Percentiles rank a stretch among this genome's conserved stretches.
These are phyloP conservation scores for Yamagishiella unicocca DNA, from an alignment of 139 green algal species.

Conservation along the genomic window DNA sequence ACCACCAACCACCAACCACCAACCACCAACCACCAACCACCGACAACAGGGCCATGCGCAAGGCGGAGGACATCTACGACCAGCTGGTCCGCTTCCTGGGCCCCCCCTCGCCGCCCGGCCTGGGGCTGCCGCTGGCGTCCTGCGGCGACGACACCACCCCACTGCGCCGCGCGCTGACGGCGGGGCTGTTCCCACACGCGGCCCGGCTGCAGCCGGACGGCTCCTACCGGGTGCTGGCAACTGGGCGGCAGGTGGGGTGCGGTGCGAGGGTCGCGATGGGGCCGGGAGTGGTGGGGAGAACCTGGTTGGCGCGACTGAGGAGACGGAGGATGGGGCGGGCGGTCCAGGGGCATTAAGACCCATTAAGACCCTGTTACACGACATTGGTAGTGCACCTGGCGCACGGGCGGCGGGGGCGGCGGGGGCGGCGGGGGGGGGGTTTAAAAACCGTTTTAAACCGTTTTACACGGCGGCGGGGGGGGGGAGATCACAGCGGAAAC, in stretches of 20 bases:
- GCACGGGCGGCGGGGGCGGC: too few relatives aligned
- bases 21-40: background rate
- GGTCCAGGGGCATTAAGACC: too few relatives aligned
- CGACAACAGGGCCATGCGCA: conserved; percentile 72
- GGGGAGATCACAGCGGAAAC: too few relatives aligned
- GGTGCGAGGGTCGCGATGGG: background rate
- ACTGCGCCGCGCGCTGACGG: conserved; percentile 71
- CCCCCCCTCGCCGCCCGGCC: conserved; percentile 33
- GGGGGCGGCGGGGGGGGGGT: too few relatives aligned
- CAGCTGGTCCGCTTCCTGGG: conserved; percentile 77
- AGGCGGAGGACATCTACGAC: conserved; percentile 79
- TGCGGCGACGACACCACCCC: conserved; percentile 70
- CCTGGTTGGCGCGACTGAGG: too few relatives aligned
- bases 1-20: too few relatives aligned
- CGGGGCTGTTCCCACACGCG: conserved; percentile 87
- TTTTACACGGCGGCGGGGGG: too few relatives aligned
- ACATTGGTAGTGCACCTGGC: too few relatives aligned
- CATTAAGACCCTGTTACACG: too few relatives aligned
- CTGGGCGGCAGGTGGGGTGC: conserved; percentile 60
- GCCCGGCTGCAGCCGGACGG: conserved; percentile 79
- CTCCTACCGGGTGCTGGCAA: conserved; percentile 82
- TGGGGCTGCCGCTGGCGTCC: conserved; percentile 61
- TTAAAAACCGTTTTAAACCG: too few relatives aligned
- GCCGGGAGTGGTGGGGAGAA: too few relatives aligned
- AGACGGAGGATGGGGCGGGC: too few relatives aligned